Base-by-base conservation (phyloP, 176 grass and related monocot species). In the Elaeis guineensis region DNA sequence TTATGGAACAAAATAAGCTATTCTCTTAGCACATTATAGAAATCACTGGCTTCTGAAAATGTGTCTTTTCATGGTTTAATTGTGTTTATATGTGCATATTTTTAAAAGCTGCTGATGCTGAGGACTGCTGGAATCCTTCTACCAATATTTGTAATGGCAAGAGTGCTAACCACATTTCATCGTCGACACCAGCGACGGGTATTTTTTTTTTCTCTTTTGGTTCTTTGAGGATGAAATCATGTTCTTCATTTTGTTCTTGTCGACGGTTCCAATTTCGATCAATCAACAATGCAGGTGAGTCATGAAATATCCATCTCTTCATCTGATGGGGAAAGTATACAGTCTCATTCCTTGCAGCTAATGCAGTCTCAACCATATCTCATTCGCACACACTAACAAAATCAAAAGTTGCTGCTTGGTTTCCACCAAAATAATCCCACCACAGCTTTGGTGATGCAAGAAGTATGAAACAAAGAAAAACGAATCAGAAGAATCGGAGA, bases 121-220 rank as follows among this genome's bases (percentile, higher is more conserved):
- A 82, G 81, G 61, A 82, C 82, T 2, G 67, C 75, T 19, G 86
- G 72, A 22, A 72, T 82, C 15, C 78, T 85, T 25, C 55, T 90
- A 58, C 82, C 86, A 0, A 61, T 90, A n/a, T 79, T 85, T 66
- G 64, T 90, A 19, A 76, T 82, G 28, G 5, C 82, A 63, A 53
- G 80, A 6, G 64, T 78, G 1, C 16, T 85, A n/a, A 73, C 63
- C 0, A 50, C 80, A 9, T 66, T 79, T 21, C 82, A 79, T 62
- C 68, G 69, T 21, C 66, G 66, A 3, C 75, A 55, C 52, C 74
- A 57, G 4, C 78, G 69, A 19, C 75, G 19, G 63, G 54, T 69
- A 56, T 53, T 12, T 51, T 59, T 16, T 16, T 7, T 8, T 63
- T 54, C 5, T 0, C 17, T 59, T 24, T 29, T 60, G 9, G 69